Conservation (phyloP, 2,329 filamentous ascomycete genomes). For the Lachnellula subtilissima region DNA sequence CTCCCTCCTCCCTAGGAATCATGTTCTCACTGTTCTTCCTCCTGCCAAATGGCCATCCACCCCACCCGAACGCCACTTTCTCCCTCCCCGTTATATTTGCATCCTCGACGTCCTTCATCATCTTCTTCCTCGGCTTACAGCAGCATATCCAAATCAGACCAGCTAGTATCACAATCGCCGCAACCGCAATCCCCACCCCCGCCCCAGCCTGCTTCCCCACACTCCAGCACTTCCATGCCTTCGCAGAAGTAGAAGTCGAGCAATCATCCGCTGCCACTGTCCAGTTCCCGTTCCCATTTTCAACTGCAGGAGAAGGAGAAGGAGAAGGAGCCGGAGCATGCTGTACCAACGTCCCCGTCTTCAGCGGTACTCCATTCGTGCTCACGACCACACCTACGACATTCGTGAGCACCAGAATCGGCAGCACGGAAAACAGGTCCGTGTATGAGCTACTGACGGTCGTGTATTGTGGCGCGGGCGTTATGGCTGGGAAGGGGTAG, state of each 20-base stretch:
- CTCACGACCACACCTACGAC: slow-evolving; percentile 11
- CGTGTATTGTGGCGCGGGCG: slow-evolving; percentile 2
- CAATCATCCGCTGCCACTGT: neutral
- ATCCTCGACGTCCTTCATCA: neutral
- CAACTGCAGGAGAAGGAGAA: neutral
- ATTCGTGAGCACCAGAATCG: slow-evolving; percentile 14
- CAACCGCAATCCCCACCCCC: neutral
- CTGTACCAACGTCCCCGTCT: slow-evolving; percentile 12
- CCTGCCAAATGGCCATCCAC: neutral
- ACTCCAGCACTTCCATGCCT: slow-evolving; percentile 10
- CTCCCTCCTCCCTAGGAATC: too few relatives aligned
- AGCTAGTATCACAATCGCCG: neutral
- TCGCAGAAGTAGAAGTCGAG: neutral
- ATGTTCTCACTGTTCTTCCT: too few relatives aligned
- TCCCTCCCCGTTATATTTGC: neutral
- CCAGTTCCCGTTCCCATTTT: neutral
- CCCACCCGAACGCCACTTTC: neutral
- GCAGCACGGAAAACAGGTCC: neutral
- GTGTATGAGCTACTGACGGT: neutral
- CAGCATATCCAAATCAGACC: slow-evolving; percentile 3
- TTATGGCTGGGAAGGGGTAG: slow-evolving; percentile 7
- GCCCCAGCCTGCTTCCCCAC: slow-evolving; percentile 2
- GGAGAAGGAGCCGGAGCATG: neutral
- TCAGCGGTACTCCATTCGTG: neutral
- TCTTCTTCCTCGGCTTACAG: neutral